Evolutionary conservation across 2,329 filamentous ascomycete genomes (phyloP).

Genomic region (Davidsoniella neocaledoniae): DNA sequence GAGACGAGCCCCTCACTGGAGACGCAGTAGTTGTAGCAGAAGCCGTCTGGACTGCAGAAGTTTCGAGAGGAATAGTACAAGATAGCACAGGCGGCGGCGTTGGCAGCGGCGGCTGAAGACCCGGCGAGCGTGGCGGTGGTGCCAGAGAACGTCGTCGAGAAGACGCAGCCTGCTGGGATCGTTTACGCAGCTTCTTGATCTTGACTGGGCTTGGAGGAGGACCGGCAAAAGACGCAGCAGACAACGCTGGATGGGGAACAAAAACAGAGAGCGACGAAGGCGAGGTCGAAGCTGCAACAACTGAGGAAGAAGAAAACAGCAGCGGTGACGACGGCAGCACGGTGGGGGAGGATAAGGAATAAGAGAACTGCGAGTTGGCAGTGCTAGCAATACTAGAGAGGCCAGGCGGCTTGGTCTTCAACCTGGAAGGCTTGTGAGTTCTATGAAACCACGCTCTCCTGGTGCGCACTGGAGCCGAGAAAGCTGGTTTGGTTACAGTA

Average conservation of each 20-base stretch:
- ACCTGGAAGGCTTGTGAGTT: background rate
- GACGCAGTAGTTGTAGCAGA: background rate
- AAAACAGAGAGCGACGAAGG: background rate
- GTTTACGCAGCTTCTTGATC: too few species aligned
- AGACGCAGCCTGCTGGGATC: background rate
- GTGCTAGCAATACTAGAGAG: background rate
- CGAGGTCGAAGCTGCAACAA: background rate
- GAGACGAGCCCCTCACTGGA: background rate
- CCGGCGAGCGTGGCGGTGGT: background rate
- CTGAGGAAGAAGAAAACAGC: slow-evolving; percentile 2
- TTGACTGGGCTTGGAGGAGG: too few species aligned
- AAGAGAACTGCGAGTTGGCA: slow-evolving; percentile 1
- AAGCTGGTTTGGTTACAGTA: too few species aligned
- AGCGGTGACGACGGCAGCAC: slow-evolving; percentile 4
- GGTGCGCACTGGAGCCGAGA: background rate
- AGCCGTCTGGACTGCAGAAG: background rate
- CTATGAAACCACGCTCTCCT: slow-evolving; percentile 3
- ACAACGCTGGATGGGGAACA: background rate
- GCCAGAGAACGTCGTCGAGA: background rate
- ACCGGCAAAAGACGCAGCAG: background rate
- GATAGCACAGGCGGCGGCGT: background rate
- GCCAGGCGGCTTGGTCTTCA: background rate
- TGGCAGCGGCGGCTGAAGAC: background rate
- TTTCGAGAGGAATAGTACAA: background rate
- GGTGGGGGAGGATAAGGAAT: slow-evolving; percentile 4